A percentile compares a stretch with the other conserved stretches of the same genome.
Evolutionary conservation across 2,329 filamentous ascomycete genomes (phyloP).

Genomic region (Penicillium thymicola): DNA sequence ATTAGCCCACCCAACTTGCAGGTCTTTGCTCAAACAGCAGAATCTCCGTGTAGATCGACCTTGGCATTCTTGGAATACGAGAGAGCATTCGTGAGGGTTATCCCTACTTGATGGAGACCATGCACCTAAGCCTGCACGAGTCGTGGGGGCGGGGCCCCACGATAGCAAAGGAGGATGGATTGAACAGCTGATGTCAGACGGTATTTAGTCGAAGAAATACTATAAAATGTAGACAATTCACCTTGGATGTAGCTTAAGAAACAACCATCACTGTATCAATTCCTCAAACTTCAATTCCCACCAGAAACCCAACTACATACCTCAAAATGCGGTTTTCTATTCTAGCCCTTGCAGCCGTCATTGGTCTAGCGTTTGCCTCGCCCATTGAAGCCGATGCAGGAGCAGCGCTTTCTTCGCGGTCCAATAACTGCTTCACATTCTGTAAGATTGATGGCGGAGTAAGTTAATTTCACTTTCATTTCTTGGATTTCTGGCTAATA

Average conservation of each 20-base stretch:
- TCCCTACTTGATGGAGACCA: background rate
- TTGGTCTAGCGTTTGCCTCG: background rate
- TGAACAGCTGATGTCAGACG: background rate
- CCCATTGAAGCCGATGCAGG: background rate
- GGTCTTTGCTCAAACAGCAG: background rate
- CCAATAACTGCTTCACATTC: background rate
- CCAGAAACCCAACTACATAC: background rate
- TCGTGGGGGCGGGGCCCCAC: background rate
- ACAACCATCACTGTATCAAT: background rate
- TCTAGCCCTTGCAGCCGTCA: background rate
- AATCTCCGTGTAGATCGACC: background rate
- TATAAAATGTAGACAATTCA: background rate
- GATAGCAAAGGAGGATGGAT: background rate
- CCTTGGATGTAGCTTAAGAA: background rate
- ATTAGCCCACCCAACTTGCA: background rate
- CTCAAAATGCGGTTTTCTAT: background rate
- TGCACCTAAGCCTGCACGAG: background rate
- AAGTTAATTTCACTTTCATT: background rate
- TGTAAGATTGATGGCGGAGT: conserved; percentile 1
- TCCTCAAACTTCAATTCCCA: background rate
- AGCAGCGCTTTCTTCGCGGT: background rate
- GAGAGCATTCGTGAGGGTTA: background rate
- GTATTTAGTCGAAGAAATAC: background rate
- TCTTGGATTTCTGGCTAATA: background rate
- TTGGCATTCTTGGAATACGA: background rate